Evolutionary conservation across 2,329 filamentous ascomycete species (phyloP).

Genomic region (Pseudogymnoascus sp.): DNA sequence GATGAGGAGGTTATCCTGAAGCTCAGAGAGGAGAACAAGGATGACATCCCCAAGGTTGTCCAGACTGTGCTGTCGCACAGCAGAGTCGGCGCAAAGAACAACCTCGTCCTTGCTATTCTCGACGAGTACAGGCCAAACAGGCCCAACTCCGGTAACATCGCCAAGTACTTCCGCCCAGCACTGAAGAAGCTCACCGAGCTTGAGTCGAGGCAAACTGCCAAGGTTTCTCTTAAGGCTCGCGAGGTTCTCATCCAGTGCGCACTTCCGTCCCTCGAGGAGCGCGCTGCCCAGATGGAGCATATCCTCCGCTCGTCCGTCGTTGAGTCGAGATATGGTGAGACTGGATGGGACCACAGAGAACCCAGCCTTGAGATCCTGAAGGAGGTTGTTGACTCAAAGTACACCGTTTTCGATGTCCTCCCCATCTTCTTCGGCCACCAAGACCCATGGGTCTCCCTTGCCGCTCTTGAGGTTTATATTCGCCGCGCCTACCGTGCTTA

Average conservation of each 20-base stretch:
- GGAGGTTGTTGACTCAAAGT: conserved; percentile 97
- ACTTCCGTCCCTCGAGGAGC: conserved; percentile 90
- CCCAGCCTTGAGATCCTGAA: conserved; percentile 86
- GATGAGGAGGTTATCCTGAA: conserved; percentile 91
- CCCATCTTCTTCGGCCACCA: conserved; percentile 91
- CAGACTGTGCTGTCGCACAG: conserved; percentile 90
- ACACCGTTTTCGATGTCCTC: conserved; percentile 94
- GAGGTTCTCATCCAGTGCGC: conserved; percentile 97
- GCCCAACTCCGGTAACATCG: conserved; percentile 79
- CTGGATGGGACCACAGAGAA: conserved; percentile 91
- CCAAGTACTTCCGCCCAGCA: conserved; percentile 75
- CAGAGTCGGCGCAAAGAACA: conserved; percentile 87
- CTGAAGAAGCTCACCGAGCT: conserved; percentile 85
- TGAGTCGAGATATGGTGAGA: conserved; percentile 95
- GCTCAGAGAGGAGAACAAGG: conserved; percentile 93
- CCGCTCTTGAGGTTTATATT: conserved; percentile 91
- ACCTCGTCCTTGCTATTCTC: conserved; percentile 80
- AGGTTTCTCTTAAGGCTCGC: conserved; percentile 93
- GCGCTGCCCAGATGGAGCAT: conserved; percentile 94
- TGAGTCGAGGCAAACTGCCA: conserved; percentile 73
- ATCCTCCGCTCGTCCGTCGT: conserved; percentile 92
- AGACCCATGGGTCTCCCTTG: conserved; percentile 88
- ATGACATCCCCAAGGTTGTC: conserved; percentile 76
- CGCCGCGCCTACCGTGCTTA: conserved; percentile 96
- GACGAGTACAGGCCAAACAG: conserved; percentile 94